Percentiles rank a stretch among this genome's conserved stretches.
phyloP scores from a whole-genome alignment of 495 filamentous ascomycete species.

The Collariella sp. region DNA sequence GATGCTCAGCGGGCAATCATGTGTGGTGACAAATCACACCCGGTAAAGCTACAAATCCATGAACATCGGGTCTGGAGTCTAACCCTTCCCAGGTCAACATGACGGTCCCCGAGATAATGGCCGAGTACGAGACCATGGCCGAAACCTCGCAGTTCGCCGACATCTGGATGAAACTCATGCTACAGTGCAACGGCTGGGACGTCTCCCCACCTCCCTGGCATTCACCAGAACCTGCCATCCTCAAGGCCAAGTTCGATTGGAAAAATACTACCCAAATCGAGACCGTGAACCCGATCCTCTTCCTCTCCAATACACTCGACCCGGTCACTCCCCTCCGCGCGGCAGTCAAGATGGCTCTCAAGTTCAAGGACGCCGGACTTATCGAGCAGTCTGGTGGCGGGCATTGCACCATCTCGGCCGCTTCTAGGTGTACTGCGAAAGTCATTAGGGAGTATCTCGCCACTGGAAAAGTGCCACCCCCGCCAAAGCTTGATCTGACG shows the following conservation, averaged over 20 bases:
- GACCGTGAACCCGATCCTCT: conserved; percentile 51
- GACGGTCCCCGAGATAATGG: conserved; percentile 28
- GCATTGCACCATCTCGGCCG: conserved; percentile 35
- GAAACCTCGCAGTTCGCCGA: conserved; percentile 37
- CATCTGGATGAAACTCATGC: conserved; percentile 34
- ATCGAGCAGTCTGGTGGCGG: conserved; percentile 37
- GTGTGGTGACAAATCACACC: conserved; percentile 40
- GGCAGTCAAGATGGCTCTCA: conserved; percentile 44
- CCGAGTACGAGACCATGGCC: conserved; percentile 30
- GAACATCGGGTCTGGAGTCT: neutral
- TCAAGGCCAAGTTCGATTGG: neutral
- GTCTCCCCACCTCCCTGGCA: too few species aligned
- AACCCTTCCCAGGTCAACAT: conserved; percentile 25
- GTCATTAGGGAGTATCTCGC: conserved; percentile 33
- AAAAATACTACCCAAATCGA: conserved; percentile 22
- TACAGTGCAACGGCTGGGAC: conserved; percentile 38
- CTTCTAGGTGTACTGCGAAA: conserved; percentile 33
- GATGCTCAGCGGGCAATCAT: conserved; percentile 37
- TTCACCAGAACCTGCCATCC: neutral
- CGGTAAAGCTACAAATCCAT: conserved; percentile 13
- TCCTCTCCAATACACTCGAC: conserved; percentile 51
- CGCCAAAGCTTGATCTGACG: conserved; percentile 20
- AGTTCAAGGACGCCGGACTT: conserved; percentile 39
- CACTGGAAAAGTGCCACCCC: conserved; percentile 33
- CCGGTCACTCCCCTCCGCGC: conserved; percentile 49